These are phyloP conservation scores for Podila verticillata DNA, from an alignment of 192 early-diverging fungal species.

Conservation along the genomic window DNA sequence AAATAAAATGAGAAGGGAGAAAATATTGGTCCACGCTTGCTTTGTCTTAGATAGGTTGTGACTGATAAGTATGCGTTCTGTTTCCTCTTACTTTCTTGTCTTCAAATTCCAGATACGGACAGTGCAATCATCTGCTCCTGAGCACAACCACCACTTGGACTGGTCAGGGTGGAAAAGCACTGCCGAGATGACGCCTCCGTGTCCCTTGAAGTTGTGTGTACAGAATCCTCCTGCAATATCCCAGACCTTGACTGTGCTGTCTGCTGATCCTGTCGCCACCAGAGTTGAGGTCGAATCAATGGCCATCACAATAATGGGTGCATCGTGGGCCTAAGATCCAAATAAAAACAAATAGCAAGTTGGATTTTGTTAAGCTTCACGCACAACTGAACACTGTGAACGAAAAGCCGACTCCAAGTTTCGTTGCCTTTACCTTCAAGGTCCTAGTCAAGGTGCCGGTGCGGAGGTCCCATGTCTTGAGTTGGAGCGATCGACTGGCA, in stretches of 20 bases:
- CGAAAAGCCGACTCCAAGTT: neutral
- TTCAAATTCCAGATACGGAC: conserved; percentile 93
- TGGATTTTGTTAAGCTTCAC: neutral
- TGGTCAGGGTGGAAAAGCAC: conserved; percentile 83
- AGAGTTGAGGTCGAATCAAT: conserved; percentile 90
- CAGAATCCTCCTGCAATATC: conserved; percentile 92
- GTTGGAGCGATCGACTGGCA: conserved; percentile 82
- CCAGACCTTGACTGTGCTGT: conserved; percentile 96
- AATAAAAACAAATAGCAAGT: neutral
- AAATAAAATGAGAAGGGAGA: neutral
- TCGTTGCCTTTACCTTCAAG: conserved; percentile 61
- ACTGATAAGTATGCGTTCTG: no score
- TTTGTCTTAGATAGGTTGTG: neutral
- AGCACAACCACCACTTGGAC: conserved; percentile 72
- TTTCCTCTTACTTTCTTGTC: conserved; percentile 64
- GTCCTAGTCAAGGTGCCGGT: conserved; percentile 68
- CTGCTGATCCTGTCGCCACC: conserved; percentile 96
- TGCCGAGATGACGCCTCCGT: conserved; percentile 85
- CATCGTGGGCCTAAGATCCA: conserved; percentile 80
- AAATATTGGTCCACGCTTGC: neutral
- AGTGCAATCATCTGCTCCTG: conserved; percentile 92
- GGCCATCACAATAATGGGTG: conserved; percentile 92
- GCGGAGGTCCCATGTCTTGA: conserved; percentile 81
- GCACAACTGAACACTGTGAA: no score
- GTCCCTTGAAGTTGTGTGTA: conserved; percentile 96